Evolutionary conservation across 352 stramenopile species (phyloP), one percentile per base, ranked within the genome.

Genomic region (Phytophthora lateralis): DNA sequence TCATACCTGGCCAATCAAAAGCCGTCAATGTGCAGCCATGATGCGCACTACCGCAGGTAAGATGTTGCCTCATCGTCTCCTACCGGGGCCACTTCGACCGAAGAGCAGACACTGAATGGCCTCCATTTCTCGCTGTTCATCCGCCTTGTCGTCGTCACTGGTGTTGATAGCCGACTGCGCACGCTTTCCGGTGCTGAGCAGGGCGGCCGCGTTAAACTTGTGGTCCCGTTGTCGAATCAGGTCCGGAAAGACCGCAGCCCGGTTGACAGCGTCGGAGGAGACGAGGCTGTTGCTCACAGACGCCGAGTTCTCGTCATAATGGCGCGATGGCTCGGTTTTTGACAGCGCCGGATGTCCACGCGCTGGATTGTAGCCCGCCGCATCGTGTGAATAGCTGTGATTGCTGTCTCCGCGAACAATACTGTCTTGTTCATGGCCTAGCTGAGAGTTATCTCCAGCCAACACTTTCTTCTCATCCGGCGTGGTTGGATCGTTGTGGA

Each of bases 61-160:
- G 2, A 15, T 48, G 24, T 6, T 27, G 12, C 12, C 6, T 66
- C 49, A 68, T 10, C 32, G 41, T 27, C 24, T 18, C 3, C n/a
- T n/a, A n/a, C n/a, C n/a, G n/a, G n/a, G n/a, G n/a, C n/a, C 8
- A 4, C 32, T 60, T n/a, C 48, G 53, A 3, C 46, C 53, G 24
- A 90, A 90, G n/a, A 90, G 65, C 26, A 90, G 62, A 27, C 55
- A 76, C 55, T 73, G 62, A 47, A 88, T 84, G 8, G 80, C 80
- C 48, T 89, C 81, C 55, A 76, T 73, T 70, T 89, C 77, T 39
- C 73, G 76, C 64, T 87, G 75, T 26, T 79, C 73, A 24, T 84
- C 65, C 1, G 75, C 85, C 60, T 84, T 89, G 42, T 24, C 49
- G 12, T 20, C 17, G 20, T 43, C 24, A 12, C 27, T 46, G 24